Percentiles rank a stretch among this genome's conserved stretches.
Evolutionary conservation across 371 early-diverging fungal species (phyloP).

Genomic region (Basidiobolus meristosporus): DNA sequence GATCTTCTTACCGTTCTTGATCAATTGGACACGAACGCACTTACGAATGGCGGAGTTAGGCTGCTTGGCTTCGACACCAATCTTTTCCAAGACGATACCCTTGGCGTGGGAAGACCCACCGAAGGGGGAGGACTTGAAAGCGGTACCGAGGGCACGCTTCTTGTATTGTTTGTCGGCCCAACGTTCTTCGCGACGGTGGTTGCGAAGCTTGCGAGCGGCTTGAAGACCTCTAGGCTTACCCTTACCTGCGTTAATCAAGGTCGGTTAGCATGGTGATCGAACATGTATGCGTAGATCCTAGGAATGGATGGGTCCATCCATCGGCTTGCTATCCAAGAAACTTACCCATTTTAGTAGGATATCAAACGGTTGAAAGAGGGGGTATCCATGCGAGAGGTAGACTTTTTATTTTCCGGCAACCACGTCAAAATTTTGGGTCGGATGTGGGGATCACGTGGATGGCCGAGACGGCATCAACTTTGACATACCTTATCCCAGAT

Average conservation of each 20-base stretch:
- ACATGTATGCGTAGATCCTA: too few relatives aligned
- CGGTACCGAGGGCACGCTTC: slow-evolving; percentile 95
- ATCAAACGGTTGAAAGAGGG: too few relatives aligned
- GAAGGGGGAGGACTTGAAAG: slow-evolving; percentile 93
- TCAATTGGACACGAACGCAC: slow-evolving; percentile 99
- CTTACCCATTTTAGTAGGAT: too few relatives aligned
- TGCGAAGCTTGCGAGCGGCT: slow-evolving; percentile 97
- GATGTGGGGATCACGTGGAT: too few relatives aligned
- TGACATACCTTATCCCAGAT: too few relatives aligned
- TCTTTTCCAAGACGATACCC: slow-evolving; percentile 99
- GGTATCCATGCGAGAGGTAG: too few relatives aligned
- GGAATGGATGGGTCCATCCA: too few relatives aligned
- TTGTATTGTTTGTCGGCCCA: slow-evolving; percentile 99
- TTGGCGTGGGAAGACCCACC: slow-evolving; percentile 99
- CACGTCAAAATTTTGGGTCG: too few relatives aligned
- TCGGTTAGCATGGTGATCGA: not conserved
- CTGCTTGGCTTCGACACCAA: slow-evolving; percentile 99
- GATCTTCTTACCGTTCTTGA: slow-evolving; percentile 99
- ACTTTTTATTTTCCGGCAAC: too few relatives aligned
- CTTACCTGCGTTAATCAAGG: slow-evolving; percentile 26
- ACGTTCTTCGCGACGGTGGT: slow-evolving; percentile 90
- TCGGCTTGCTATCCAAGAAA: too few relatives aligned
- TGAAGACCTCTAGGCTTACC: slow-evolving; percentile 96
- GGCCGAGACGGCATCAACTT: too few relatives aligned
- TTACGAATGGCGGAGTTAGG: slow-evolving; percentile 99